phyloP scores from a whole-genome alignment of 2,329 filamentous ascomycete genomes.

The Beauveria varroae region DNA sequence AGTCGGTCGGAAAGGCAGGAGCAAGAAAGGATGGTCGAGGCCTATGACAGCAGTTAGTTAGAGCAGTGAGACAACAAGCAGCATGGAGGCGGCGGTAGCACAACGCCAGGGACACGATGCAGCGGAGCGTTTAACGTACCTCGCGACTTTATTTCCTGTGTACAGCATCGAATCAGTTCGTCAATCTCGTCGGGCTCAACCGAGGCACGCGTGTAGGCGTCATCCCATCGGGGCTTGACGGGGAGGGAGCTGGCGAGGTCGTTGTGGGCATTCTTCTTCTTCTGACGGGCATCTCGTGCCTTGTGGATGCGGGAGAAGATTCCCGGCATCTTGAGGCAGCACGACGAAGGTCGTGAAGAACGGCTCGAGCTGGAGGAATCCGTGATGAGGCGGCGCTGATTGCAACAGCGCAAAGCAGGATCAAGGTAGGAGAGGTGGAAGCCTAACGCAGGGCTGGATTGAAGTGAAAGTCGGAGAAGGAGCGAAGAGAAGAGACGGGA shows the following conservation, averaged over 20 bases:
- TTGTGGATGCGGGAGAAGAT: constrained; percentile 58
- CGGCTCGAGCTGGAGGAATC: not conserved
- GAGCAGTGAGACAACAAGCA: not conserved
- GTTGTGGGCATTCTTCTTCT: constrained; percentile 58
- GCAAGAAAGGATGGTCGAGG: constrained; percentile 83
- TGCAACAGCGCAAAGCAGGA: constrained; percentile 1
- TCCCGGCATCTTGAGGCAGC: constrained; percentile 41
- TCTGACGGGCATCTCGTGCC: constrained; percentile 44
- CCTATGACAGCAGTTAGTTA: constrained; percentile 40
- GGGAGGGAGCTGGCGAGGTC: constrained; percentile 45
- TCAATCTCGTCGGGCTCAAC: constrained; percentile 88
- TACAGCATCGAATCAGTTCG: constrained; percentile 77
- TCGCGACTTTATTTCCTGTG: constrained; percentile 86
- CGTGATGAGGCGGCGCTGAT: not conserved
- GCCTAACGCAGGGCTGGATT: not conserved
- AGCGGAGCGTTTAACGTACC: constrained; percentile 44
- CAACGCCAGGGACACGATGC: constrained; percentile 14
- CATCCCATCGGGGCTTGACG: constrained; percentile 72
- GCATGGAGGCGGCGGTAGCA: not conserved
- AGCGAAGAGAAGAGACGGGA: not conserved
- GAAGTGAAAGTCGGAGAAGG: not conserved
- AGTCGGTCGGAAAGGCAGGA: constrained; percentile 88
- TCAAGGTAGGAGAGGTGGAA: not conserved
- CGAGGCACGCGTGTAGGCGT: constrained; percentile 75
- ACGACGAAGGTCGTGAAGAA: not conserved